Evolutionary conservation across 2,329 filamentous ascomycete genomes (phyloP), one percentile per base, ranked within the genome.

Genomic region (Pseudocercospora macadamiae): DNA sequence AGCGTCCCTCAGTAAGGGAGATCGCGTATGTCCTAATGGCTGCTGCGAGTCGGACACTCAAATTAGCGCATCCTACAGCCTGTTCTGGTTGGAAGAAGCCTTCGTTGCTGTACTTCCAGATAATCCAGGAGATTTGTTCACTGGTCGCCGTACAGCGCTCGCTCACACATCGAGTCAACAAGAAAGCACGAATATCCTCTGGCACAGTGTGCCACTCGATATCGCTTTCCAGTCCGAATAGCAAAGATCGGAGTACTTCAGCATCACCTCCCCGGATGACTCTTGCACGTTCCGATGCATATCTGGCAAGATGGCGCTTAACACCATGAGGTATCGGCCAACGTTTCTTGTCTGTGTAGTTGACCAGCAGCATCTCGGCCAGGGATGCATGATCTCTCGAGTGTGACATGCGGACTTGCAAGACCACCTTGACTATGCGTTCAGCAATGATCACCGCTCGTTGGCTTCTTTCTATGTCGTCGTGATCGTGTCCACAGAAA

Each of bases 141-240:
- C 47, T 23, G 8, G 26, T 28, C 4, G 45, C 36, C 2, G n/a
- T 18, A 6, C 47, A 57, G 12, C 16, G 14, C 12, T n/a, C 19
- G 4, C 48, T 34, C 3, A 52, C 28, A 8, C 34, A 52, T 16
- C 55, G 36, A 7, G 75, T 72, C 2, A 83, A 67, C 18, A 83
- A 71, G 5, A 79, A 66, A n/a, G 71, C 69, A 44, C 82, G 74
- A 55, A 83, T 76, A 6, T 76, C 72, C 14, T 74, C 66, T 2
- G 81, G 79, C 9, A 84, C 68, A 21, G 66, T 70, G 34, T 84
- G 81, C 82, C 82, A 84, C 26, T 81, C 73, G 8, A 74, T 75
- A 54, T 84, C 80, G 48, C 74, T 75, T 37, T 83, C 75, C 26
- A 81, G 75, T 0, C 80, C 80, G 21, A 84, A 68, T 49, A 64